Percentiles rank a stretch among this genome's conserved stretches.
These are phyloP conservation scores for Sicyos baderoa DNA, from an alignment of 306 rosid species.

Conservation along the genomic window DNA sequence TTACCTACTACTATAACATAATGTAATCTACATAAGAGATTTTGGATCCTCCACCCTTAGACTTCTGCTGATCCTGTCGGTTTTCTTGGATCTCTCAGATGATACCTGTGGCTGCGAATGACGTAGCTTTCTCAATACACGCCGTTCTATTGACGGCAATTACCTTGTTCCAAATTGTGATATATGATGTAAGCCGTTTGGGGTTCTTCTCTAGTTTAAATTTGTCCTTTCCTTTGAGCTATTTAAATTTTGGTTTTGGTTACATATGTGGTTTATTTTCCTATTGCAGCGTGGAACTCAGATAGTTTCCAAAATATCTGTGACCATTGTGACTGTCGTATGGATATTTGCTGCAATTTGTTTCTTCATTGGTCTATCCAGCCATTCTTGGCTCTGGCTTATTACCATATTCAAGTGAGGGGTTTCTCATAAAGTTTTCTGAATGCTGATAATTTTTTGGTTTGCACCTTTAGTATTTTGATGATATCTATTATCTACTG, in stretches of 20 bases:
- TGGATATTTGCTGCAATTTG: constrained; percentile 64
- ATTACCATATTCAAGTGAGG: constrained; percentile 62
- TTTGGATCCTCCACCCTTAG: background rate
- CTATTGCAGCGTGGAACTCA: constrained; percentile 68
- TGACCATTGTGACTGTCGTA: constrained; percentile 43
- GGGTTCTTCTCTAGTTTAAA: background rate
- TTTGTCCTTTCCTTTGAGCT: background rate
- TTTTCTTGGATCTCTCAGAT: constrained; percentile 42
- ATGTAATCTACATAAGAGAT: background rate
- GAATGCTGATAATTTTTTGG: background rate
- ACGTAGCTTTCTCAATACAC: constrained; percentile 79
- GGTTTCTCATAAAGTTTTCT: background rate
- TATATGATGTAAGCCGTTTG: constrained; percentile 52
- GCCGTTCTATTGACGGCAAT: constrained; percentile 74
- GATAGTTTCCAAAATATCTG: constrained; percentile 49
- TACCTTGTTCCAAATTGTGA: constrained; percentile 57
- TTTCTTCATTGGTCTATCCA: constrained; percentile 60
- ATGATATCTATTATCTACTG: background rate
- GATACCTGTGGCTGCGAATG: constrained; percentile 95
- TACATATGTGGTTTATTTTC: background rate
- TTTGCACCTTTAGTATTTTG: background rate
- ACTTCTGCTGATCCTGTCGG: constrained; percentile 4
- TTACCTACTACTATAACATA: background rate
- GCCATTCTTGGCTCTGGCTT: constrained; percentile 86
- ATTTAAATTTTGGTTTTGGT: background rate